These are phyloP conservation scores for Phytophthora sp. DNA, from an alignment of 352 stramenopile genomes.

Conservation along the genomic window DNA sequence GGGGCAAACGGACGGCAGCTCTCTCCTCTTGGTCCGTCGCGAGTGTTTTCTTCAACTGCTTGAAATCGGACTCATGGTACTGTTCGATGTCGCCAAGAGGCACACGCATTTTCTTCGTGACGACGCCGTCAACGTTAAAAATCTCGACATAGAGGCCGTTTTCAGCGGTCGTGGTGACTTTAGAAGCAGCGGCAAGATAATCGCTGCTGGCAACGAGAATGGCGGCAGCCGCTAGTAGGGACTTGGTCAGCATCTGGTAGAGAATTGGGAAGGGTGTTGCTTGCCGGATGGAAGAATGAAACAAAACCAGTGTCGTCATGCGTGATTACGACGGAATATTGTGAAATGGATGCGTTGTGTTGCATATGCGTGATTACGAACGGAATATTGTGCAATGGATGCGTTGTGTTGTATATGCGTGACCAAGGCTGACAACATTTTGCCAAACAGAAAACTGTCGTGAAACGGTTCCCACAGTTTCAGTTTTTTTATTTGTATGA, in stretches of 20 bases:
- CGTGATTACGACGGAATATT: too few relatives aligned
- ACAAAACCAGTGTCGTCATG: too few relatives aligned
- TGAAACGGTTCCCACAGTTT: too few relatives aligned
- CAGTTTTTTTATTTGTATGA: too few relatives aligned
- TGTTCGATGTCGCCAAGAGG: constrained; percentile 15
- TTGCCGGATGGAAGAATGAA: too few relatives aligned
- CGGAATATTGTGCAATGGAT: too few relatives aligned
- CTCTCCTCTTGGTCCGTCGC: constrained; percentile 9
- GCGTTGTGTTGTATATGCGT: too few relatives aligned
- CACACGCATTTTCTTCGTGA: constrained; percentile 19
- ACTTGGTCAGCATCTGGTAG: constrained; percentile 11
- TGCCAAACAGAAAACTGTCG: too few relatives aligned
- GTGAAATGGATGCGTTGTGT: too few relatives aligned
- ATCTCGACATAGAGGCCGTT: constrained; percentile 20
- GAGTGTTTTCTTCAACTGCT: constrained; percentile 9
- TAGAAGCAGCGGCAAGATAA: constrained; percentile 5
- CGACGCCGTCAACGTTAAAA: constrained; percentile 15
- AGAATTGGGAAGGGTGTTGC: background rate
- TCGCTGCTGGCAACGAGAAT: constrained; percentile 14
- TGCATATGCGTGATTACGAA: too few relatives aligned
- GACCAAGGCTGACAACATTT: too few relatives aligned
- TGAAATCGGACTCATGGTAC: constrained; percentile 14
- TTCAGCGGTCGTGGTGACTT: background rate
- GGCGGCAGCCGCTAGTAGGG: constrained; percentile 5
- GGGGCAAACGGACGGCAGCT: constrained; percentile 8